Conservation (phyloP, 805 yeast genomes). For the Lachancea cidri region DNA sequence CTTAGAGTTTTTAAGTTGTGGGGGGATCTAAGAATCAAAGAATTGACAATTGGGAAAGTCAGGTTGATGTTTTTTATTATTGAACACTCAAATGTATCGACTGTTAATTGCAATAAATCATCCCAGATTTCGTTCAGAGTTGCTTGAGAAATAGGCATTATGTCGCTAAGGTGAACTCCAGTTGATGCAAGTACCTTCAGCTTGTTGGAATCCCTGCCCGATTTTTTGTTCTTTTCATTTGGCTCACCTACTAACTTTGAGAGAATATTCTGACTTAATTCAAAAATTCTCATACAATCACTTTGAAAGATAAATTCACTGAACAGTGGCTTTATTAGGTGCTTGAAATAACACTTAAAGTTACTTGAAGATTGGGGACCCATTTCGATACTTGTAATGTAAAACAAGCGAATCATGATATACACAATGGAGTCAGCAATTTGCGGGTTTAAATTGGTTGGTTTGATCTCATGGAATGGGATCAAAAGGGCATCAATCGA, state of each 20-base stretch:
- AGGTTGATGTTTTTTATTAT: background rate
- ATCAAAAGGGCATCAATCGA: conserved; percentile 1
- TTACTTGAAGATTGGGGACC: conserved; percentile 1
- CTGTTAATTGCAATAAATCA: conserved; percentile 6
- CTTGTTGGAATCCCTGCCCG: conserved; percentile 10
- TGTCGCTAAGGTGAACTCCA: conserved; percentile 18
- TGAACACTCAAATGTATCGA: background rate
- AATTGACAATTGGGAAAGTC: background rate
- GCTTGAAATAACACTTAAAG: conserved; percentile 14
- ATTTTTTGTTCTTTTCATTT: background rate
- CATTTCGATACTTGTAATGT: conserved; percentile 8
- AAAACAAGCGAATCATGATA: conserved; percentile 17
- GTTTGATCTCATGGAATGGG: conserved; percentile 15
- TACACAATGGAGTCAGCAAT: conserved; percentile 16
- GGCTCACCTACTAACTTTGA: conserved; percentile 1
- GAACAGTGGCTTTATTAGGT: conserved; percentile 17
- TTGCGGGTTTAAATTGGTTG: conserved; percentile 4
- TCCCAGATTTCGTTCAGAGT: conserved; percentile 11
- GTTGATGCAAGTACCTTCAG: conserved; percentile 24
- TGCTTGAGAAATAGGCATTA: conserved; percentile 13
- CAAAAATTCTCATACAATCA: background rate
- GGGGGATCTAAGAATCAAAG: background rate
- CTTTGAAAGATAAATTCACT: background rate
- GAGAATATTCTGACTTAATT: background rate
- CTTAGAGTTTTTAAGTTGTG: background rate